Base-by-base conservation (phyloP, 805 yeast genomes). In the Yamadazyma sp. region DNA sequence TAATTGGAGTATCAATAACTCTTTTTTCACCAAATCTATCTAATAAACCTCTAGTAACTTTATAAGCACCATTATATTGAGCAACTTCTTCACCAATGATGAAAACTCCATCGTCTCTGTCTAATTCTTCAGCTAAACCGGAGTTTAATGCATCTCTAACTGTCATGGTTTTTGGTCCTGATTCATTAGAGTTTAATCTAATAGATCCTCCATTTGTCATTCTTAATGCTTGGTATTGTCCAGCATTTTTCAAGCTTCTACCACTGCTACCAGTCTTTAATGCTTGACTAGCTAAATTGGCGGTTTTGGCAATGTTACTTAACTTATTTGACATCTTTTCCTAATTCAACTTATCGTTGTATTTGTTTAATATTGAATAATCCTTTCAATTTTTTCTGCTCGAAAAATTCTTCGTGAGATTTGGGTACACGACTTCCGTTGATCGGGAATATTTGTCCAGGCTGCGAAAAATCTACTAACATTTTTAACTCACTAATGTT, bases 71-170 rank as follows among this genome's bases (percentile, higher is more conserved):
- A 61, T 93, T 89, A 71, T 93, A 93, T 66, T 91, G 98, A 29
- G 96, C 98, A 48, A 93, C 98, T 69, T 93, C 99, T 73, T 93
- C 99, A 66, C 99, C 99, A 78, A 93, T 85, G 52, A 93, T 65
- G 74, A 87, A 93, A 29, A 93, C 98, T 50, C 78, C 82, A 49
- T 87, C 93, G 61, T 93, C 97, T 50, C 91, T 78, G 71, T 91
- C 98, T 73, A 93, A 75, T 70, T 93, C 99, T 71, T 93, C 99
- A 39, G 95, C 95, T 65, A 93, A 74, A 20, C 96, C 98, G 46
- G 81, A 70, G 73, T 93, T 93, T 52, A 93, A 70, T 30, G 98
- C 99, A 53, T 93, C 99, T 75, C 99, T 84, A 39, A 93, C 97
- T 11, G 98, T 86, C 76, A 91, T 76, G 42, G 70, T 65, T 36